Base-by-base conservation (phyloP, 176 grass and related monocot genomes). In the Themeda triandra region DNA sequence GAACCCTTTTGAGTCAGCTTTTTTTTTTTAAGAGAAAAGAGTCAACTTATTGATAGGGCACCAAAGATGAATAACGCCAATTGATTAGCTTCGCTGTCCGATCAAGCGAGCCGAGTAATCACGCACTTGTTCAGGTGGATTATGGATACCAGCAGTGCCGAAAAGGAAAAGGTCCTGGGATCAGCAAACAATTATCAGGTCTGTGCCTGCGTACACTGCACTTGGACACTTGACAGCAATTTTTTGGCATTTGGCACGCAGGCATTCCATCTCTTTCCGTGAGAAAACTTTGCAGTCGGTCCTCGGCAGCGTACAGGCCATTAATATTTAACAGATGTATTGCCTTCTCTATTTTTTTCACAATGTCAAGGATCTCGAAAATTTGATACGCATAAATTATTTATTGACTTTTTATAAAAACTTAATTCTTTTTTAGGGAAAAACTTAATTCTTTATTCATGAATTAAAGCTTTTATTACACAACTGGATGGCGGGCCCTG, bases 101-200 rank as follows among this genome's bases (percentile, higher is more conserved):
- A 8, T 15, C 58, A 79, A 75, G 64, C 48, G 60, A 63, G n/a
- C 39, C 39, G 37, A 46, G 82, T 71, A 70, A 70, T 63, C 49
- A 53, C 71, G 77, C 88, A 86, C 71, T 82, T 46, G 13, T 42
- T 42, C 70, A 32, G 70, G 71, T 77, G 39, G 39, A 36, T 36
- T 36, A 36, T 41, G 82, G 39, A 70, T 74, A 69, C 46, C 70
- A 69, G 35, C 69, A 69, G 36, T 11, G 70, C 70, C 40, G 69
- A 29, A 29, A 32, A 9, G 8, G 56, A 71, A 73, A 40, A 24
- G 21, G 69, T 12, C 58, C 13, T 17, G 23, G 41, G 17, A 21
- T 66, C 42, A 21, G 12, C 27, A 41, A 42, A 13, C 35, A 32
- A 28, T 11, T 66, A 13, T 3, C 6, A 8, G 21, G 23, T 21